Conservation (phyloP, 495 filamentous ascomycete genomes). For the Podospora comata region DNA sequence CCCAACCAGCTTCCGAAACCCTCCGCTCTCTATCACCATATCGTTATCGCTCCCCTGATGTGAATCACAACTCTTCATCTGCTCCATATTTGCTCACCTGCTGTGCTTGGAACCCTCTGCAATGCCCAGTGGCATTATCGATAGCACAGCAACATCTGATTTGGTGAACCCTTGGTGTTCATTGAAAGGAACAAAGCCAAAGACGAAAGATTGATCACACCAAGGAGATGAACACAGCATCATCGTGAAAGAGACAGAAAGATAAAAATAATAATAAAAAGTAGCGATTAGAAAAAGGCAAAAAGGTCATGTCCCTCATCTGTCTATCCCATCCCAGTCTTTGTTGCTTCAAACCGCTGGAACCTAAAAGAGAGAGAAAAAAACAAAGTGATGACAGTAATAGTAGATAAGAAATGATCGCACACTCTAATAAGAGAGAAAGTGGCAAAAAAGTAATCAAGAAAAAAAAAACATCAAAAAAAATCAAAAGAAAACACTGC, state of each 20-base stretch:
- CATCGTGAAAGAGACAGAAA: not conserved
- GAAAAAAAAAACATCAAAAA: not conserved
- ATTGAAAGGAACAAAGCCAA: not conserved
- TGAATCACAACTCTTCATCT: not conserved
- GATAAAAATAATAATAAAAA: not conserved
- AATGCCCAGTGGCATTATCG: constrained; percentile 4
- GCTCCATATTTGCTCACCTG: not conserved
- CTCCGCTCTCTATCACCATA: not conserved
- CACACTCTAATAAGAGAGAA: not conserved
- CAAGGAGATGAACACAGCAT: not conserved
- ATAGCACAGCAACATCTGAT: not conserved
- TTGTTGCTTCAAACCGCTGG: not conserved
- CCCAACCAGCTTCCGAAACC: not conserved
- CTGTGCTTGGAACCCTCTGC: not conserved
- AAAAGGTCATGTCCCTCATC: constrained; percentile 1
- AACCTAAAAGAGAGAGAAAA: not conserved
- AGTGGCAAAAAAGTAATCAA: not conserved
- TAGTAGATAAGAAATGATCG: not conserved
- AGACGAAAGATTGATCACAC: not conserved
- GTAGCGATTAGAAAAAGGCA: not conserved
- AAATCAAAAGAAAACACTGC: not conserved
- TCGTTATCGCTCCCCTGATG: not conserved
- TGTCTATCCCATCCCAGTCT: constrained; percentile 3
- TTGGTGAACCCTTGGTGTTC: too few species aligned
- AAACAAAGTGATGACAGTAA: not conserved